phyloP scores from a whole-genome alignment of 129 eudicot species.

The Arctium lappa region DNA sequence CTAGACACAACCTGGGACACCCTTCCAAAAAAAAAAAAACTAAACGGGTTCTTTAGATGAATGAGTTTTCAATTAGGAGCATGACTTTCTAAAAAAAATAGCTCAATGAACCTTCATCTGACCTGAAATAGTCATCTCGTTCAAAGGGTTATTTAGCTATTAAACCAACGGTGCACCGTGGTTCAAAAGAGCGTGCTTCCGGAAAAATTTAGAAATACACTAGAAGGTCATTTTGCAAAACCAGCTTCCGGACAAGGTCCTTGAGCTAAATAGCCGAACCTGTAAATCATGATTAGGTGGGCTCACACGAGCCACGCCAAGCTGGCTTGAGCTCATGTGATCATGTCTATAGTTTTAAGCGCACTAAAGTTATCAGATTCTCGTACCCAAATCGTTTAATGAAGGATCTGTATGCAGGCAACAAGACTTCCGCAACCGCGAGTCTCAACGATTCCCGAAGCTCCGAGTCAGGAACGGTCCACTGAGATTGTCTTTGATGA shows the following conservation, averaged over 20 bases:
- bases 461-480: constrained; percentile 98
- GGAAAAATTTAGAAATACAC: too few relatives aligned
- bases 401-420: constrained; percentile 98
- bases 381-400: constrained; percentile 70
- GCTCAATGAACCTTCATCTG: too few relatives aligned
- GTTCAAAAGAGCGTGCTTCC: too few relatives aligned
- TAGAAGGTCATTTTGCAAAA: too few relatives aligned
- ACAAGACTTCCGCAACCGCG: constrained; percentile 93
- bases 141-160: not conserved
- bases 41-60: not conserved
- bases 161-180: too few relatives aligned
- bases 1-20: too few relatives aligned
- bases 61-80: not conserved
- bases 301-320: not conserved
- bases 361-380: not conserved
- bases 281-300: not conserved
- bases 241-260: too few relatives aligned
- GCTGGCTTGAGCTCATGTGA: not conserved
- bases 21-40: not conserved
- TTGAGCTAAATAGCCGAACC: too few relatives aligned
- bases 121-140: too few relatives aligned
- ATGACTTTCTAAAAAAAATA: not conserved
- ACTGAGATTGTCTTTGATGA: constrained; percentile 97
- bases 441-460: constrained; percentile 91
- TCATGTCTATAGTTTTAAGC: not conserved